Conservation (phyloP, 2,329 filamentous ascomycete species). For the Scopulariopsis brevicaulis region DNA sequence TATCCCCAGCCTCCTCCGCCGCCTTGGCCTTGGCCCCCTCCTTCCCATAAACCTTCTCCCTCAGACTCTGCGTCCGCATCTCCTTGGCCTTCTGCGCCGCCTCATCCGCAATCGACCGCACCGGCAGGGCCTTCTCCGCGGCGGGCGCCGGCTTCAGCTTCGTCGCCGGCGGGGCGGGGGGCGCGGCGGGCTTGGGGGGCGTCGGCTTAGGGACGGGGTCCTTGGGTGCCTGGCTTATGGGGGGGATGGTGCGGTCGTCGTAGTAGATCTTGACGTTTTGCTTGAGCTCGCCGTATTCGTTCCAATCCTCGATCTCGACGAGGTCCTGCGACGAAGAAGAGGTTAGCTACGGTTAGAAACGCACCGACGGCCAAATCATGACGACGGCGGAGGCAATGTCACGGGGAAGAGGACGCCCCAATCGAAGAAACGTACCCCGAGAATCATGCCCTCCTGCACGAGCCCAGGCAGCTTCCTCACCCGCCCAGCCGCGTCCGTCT, state of each 20-base stretch:
- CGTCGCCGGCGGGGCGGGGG: conserved; percentile 10
- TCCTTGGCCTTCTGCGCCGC: conserved; percentile 54
- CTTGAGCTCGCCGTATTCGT: conserved; percentile 93
- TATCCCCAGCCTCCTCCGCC: conserved; percentile 6
- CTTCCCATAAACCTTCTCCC: conserved; percentile 43
- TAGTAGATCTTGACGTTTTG: conserved; percentile 65
- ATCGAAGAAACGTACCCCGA: conserved; percentile 58
- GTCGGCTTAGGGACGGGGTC: conserved; percentile 10
- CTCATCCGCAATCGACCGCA: conserved; percentile 51
- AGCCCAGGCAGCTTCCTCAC: conserved; percentile 74
- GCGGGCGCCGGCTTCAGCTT: neutral
- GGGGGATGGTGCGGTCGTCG: conserved; percentile 48
- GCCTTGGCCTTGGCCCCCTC: conserved; percentile 13
- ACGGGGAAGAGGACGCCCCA: too few relatives aligned
- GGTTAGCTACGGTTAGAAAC: neutral
- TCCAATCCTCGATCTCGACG: conserved; percentile 95
- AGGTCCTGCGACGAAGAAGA: conserved; percentile 57
- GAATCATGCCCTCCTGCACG: conserved; percentile 73
- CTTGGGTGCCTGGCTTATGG: conserved; percentile 33
- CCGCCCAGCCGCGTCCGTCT: conserved; percentile 54
- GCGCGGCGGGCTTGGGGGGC: conserved; percentile 5
- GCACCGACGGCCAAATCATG: neutral
- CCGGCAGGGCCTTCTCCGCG: conserved; percentile 21
- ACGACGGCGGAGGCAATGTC: neutral
- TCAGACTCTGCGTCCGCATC: conserved; percentile 38